Evolutionary conservation across 352 stramenopile genomes (phyloP), one percentile per base, ranked within the genome.

Genomic region (Aphanomyces cochlioides): DNA sequence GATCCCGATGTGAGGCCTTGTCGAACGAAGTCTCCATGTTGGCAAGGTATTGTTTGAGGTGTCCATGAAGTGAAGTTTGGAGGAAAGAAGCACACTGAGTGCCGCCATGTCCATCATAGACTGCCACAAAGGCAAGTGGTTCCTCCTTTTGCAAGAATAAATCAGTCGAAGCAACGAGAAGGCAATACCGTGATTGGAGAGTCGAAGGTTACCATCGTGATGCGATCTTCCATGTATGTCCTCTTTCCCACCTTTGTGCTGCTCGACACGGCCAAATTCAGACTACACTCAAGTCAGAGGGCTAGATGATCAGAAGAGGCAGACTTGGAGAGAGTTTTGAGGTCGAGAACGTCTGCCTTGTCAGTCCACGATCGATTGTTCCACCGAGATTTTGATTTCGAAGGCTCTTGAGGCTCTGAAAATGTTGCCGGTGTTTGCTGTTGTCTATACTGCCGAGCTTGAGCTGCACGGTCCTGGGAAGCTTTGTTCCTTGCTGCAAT

Each of bases 41-140:
- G 41, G 92, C 81, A 4, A 95, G 73, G 47, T 90, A 78, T 19
- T 83, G 50, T 7, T 80, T 72, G 47, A 95, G 53, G 43, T 89
- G 88, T 38, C 90, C 81, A 48, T 83, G 81, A 5, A 95, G 84
- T 56, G 43, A 34, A 19, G 28, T 59, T 40, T 70, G 45, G 8
- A 70, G 21, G 28, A 70, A 70, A 4, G 47, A 39, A 17, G 64
- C 64, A 34, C 64, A 70, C 10, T 87, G 78, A 4, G 80, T 45
- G 21, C 88, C 88, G 54, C 82, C 84, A 69, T 95, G 88, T 45
- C 88, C 88, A 71, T 95, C 88, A 71, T 90, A 95, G 1, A 95
- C 72, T n/a, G 82, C 88, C 66, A 95, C 93, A 69, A 87, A 95
- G 37, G 83, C 85, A 13, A 91, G 77, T 0, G 82, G 76, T 19